Evolutionary conservation across 2,329 filamentous ascomycete genomes (phyloP), one percentile per base, ranked within the genome.

Genomic region (Microsporum audouinii): DNA sequence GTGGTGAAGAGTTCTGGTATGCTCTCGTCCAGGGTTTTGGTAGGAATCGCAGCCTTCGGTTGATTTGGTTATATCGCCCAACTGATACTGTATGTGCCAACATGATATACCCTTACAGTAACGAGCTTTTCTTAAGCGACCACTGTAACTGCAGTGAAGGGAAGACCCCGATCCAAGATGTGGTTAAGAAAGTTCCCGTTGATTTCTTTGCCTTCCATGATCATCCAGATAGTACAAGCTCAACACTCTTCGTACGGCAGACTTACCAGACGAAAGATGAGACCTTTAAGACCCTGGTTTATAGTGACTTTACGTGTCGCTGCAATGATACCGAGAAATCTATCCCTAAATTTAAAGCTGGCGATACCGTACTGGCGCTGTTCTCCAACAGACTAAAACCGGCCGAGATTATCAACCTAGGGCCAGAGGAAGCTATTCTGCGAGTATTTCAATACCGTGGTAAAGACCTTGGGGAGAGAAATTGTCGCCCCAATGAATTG

Each of bases 81-180:
- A 76, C 78, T 0, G 86, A 94, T 60, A 94, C 89, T 0, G 81
- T 86, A 0, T 88, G 90, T 49, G 82, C 79, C 0, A 74, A 80
- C 4, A 84, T 86, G 72, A 79, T 79, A 7, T 95, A 92, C 66
- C 86, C 86, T 0, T 85, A 83, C 71, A 64, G 73, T 0, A 88
- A 91, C 58, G 89, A 95, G 71, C 72, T 94, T 0, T 94, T 94
- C 63, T 72, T 92, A 0, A 89, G 85, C 0, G 83, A 90, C 58
- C 84, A 91, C 62, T 92, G 89, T 72, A 87, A 85, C 0, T 94
- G 89, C 64, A 70, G 75, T 0, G 76, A 81, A 17, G 68, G 73
- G 0, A 77, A 78, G 33, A 76, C 89, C 2, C 65, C 76, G 0
- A 77, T 80, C 0, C 71, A 79, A 0, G 80, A 89, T 38, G 76